These are phyloP conservation scores for Ananas comosus DNA, from an alignment of 176 grass and related monocot species.

Conservation along the genomic window DNA sequence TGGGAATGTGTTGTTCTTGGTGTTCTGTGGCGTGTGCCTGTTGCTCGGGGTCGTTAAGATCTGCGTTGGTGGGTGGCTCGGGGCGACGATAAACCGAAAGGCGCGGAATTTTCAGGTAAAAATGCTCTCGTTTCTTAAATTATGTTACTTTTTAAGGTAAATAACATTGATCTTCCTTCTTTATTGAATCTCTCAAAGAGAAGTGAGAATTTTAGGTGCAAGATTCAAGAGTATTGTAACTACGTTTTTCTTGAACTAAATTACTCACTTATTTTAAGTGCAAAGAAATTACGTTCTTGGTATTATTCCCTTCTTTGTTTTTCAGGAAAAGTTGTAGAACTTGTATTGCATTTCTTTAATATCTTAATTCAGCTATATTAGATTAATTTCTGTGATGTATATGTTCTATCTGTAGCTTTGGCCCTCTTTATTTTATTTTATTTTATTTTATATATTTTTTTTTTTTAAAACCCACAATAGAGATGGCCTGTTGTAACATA, in stretches of 20 bases:
- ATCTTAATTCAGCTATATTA: not conserved
- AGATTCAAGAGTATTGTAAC: not conserved
- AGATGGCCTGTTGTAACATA: too few relatives aligned
- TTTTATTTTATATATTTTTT: too few relatives aligned
- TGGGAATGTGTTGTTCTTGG: constrained; percentile 70
- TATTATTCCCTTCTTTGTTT: not conserved
- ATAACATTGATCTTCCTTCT: not conserved
- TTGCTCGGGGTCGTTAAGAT: constrained; percentile 66
- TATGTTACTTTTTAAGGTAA: constrained; percentile 3
- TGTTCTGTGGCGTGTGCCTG: constrained; percentile 66
- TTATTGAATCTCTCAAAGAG: not conserved
- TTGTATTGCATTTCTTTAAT: not conserved
- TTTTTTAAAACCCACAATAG: too few relatives aligned
- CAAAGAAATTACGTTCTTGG: not conserved
- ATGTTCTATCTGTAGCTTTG: not conserved
- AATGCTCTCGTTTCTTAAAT: constrained; percentile 7
- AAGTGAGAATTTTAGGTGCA: not conserved
- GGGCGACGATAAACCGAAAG: constrained; percentile 13
- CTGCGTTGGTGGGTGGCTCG: constrained; percentile 54
- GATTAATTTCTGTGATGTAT: not conserved
- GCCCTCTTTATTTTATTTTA: too few relatives aligned
- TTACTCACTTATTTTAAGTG: too few relatives aligned
- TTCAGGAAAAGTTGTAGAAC: not conserved
- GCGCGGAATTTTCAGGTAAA: constrained; percentile 39
- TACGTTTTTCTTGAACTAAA: not conserved